These are phyloP conservation scores for Sicyos baderoa DNA, from an alignment of 306 rosid species.

Conservation along the genomic window DNA sequence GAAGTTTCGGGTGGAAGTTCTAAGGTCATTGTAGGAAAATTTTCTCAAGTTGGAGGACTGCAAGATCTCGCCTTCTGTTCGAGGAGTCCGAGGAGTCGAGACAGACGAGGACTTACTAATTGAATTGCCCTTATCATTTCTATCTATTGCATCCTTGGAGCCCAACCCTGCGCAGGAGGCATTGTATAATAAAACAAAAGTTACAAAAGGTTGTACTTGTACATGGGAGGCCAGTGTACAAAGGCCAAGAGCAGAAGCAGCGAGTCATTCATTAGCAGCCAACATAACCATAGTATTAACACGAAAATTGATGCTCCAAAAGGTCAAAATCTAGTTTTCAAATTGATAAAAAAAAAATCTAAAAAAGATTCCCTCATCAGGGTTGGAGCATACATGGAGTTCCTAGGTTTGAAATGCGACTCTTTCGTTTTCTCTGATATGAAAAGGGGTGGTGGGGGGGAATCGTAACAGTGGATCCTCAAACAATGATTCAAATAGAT, in stretches of 20 bases:
- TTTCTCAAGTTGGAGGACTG: slow-evolving; percentile 65
- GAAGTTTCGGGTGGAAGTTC: slow-evolving; percentile 79
- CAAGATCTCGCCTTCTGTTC: slow-evolving; percentile 88
- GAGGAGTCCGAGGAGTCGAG: slow-evolving; percentile 61
- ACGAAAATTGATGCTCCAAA: neutral
- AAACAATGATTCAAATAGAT: neutral
- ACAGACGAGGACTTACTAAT: slow-evolving; percentile 45
- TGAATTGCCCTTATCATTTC: slow-evolving; percentile 26
- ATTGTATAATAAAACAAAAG: neutral
- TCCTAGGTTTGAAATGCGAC: no score
- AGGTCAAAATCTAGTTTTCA: neutral
- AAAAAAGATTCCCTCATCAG: neutral
- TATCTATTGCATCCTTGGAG: slow-evolving; percentile 33
- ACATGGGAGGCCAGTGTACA: neutral
- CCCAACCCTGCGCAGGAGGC: slow-evolving; percentile 33
- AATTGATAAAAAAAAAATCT: neutral
- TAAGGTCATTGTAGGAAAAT: slow-evolving; percentile 64
- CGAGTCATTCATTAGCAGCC: neutral
- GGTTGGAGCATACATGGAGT: no score
- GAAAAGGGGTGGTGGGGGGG: no score
- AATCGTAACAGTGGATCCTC: neutral
- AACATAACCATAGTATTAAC: neutral
- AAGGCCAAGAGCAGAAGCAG: neutral
- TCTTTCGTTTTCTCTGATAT: no score
- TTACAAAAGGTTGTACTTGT: neutral